Conservation (phyloP, 306 rosid genomes). For the Alnus rubra region DNA sequence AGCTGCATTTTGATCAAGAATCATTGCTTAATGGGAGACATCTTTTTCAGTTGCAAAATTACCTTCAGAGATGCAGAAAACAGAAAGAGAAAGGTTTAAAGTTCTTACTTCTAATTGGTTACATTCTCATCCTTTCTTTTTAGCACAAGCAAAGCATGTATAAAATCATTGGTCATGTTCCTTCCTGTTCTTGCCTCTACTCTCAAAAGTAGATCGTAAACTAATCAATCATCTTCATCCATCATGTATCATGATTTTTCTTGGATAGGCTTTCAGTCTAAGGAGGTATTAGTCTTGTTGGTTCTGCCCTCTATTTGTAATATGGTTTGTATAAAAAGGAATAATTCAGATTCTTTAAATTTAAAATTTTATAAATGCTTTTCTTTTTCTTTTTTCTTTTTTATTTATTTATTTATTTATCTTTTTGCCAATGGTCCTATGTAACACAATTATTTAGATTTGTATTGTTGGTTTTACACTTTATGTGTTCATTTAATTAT, state of each 20-base stretch:
- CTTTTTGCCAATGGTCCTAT: not conserved
- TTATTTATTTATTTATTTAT: no score
- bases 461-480: not conserved
- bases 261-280: not conserved
- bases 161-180: not conserved
- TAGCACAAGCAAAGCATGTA: not conserved
- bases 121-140: not conserved
- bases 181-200: not conserved
- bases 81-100: slow-evolving; percentile 55
- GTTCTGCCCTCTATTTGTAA: not conserved
- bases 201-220: not conserved
- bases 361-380: not conserved
- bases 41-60: slow-evolving; percentile 53
- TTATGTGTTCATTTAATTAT: not conserved
- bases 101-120: slow-evolving; percentile 11
- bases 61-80: slow-evolving; percentile 38
- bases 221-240: not conserved
- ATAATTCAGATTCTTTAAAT: not conserved
- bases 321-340: not conserved
- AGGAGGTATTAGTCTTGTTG: not conserved
- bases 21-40: slow-evolving; percentile 51
- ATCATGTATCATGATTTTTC: not conserved
- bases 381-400: not conserved
- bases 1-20: slow-evolving; percentile 47
- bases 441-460: not conserved